Conservation (phyloP, 306 rosid genomes). For the Trifolium repens region DNA sequence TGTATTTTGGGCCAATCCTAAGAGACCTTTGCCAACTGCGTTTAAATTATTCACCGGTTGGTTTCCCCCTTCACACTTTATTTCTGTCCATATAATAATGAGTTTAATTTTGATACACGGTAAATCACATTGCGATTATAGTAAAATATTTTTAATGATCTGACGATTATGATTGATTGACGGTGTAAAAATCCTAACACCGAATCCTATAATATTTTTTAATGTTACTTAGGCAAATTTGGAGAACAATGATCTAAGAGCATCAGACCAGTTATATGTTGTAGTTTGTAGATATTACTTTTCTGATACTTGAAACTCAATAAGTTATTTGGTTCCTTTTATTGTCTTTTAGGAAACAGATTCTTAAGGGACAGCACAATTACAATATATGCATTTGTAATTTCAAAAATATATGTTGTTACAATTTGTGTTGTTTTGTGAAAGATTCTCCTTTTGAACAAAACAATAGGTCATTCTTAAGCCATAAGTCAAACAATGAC, state of each 20-base stretch:
- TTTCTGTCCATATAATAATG: constrained; percentile 32
- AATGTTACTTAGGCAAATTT: constrained; percentile 19
- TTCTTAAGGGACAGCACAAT: too few relatives aligned
- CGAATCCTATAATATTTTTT: neutral
- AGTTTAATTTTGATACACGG: neutral
- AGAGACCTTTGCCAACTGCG: constrained; percentile 71
- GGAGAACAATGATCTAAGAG: neutral
- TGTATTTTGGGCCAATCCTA: constrained; percentile 72
- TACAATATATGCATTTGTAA: too few relatives aligned
- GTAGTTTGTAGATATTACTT: neutral
- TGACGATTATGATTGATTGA: neutral
- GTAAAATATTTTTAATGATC: neutral
- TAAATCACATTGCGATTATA: neutral
- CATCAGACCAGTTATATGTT: neutral
- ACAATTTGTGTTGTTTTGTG: neutral
- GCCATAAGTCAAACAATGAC: neutral
- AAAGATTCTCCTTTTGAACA: constrained; percentile 9
- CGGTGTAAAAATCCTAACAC: too few relatives aligned
- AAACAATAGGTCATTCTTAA: neutral
- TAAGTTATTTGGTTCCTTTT: constrained; percentile 18
- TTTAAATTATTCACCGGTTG: constrained; percentile 91
- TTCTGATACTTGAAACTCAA: constrained; percentile 5
- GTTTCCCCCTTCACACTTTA: constrained; percentile 35
- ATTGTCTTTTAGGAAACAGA: neutral
- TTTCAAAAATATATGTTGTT: neutral